Evolutionary conservation across 2,329 filamentous ascomycete genomes (phyloP).

Genomic region (Penicillium sumatraense): DNA sequence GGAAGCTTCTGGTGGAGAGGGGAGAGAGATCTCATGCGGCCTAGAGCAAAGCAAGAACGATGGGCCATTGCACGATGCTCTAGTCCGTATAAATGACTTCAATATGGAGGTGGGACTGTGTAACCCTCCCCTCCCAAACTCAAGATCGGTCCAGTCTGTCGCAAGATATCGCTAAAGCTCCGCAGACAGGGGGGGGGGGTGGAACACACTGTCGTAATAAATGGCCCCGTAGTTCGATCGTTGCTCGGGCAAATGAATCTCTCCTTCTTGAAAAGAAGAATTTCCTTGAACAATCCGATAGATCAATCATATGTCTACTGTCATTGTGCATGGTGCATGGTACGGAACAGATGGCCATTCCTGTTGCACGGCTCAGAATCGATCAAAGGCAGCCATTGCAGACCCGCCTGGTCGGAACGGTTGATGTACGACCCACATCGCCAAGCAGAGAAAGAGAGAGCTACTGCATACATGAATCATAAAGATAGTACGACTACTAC

Average conservation of each 20-base stretch:
- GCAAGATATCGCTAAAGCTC: neutral
- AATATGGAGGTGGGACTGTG: conserved; percentile 4
- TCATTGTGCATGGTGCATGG: too few species aligned
- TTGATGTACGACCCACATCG: conserved; percentile 1
- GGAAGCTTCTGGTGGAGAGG: neutral
- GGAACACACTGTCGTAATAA: neutral
- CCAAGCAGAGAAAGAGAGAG: neutral
- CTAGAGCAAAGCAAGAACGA: neutral
- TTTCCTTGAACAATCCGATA: neutral
- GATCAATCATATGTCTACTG: neutral
- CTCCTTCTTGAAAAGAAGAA: neutral
- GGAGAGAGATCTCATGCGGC: neutral
- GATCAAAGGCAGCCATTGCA: neutral
- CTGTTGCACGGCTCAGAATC: neutral
- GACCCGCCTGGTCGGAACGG: neutral
- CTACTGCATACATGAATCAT: neutral
- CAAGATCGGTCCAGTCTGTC: neutral
- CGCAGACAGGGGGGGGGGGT: neutral
- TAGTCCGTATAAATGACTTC: neutral
- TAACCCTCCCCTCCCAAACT: neutral
- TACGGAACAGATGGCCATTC: neutral
- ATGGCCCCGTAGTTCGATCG: neutral
- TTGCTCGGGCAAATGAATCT: neutral
- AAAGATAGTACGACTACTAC: neutral
- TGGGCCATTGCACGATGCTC: conserved; percentile 14